Percentiles rank a stretch among this genome's conserved stretches.
phyloP scores from a whole-genome alignment of 202 grass and related monocot species.

The Bolboschoenoplectus hybrid region DNA sequence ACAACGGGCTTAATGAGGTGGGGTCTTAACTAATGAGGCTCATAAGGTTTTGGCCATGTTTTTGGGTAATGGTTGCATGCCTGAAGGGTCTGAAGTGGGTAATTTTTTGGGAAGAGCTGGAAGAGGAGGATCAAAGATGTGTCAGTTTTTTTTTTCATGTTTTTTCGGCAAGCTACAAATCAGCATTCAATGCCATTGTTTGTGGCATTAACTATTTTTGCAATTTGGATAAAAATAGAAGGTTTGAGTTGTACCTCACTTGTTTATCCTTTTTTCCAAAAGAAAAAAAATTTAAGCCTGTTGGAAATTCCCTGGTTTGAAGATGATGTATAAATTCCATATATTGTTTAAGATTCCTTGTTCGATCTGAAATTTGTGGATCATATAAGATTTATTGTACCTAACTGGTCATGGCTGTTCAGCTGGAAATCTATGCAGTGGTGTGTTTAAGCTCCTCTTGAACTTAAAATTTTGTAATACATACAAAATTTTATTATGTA shows the following conservation, averaged over 20 bases:
- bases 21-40: neutral
- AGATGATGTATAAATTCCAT: neutral
- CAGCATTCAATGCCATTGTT: neutral
- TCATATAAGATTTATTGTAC: neutral
- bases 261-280: neutral
- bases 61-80: slow-evolving; percentile 5
- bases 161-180: neutral
- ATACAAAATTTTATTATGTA: too few relatives aligned
- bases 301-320: neutral
- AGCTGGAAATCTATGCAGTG: too few relatives aligned
- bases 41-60: neutral
- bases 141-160: neutral
- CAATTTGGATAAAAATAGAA: too few relatives aligned
- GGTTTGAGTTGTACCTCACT: neutral
- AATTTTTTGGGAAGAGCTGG: neutral
- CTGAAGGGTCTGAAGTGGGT: neutral
- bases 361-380: neutral
- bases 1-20: neutral
- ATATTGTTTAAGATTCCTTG: neutral
- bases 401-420: neutral
- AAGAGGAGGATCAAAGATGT: slow-evolving; percentile 7
- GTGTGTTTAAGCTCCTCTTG: too few relatives aligned
- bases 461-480: too few relatives aligned
- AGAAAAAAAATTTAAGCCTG: neutral
- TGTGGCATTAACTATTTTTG: slow-evolving; percentile 5